Conservation (phyloP, 306 rosid species). For the Prosopis cineraria region DNA sequence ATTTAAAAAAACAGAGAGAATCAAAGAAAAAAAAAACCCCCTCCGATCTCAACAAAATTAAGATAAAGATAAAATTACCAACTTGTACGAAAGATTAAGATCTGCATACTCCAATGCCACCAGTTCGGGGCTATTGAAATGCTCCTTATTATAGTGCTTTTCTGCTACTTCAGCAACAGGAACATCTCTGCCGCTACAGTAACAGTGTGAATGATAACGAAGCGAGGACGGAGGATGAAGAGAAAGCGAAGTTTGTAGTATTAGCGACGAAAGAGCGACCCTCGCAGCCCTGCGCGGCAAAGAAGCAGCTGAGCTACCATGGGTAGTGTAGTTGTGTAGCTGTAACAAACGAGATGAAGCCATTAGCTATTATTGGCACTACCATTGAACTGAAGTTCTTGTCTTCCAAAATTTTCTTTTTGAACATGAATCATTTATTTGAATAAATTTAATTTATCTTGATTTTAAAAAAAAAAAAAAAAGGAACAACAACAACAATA, state of each 20-base stretch:
- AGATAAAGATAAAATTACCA: slow-evolving; percentile 16
- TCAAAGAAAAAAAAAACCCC: background rate
- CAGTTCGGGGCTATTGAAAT: slow-evolving; percentile 59
- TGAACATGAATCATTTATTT: no score
- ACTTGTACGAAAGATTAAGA: slow-evolving; percentile 69
- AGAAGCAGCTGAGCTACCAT: background rate
- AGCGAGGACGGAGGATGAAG: background rate
- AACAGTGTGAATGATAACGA: slow-evolving; percentile 17
- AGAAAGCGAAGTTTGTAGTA: slow-evolving; percentile 18
- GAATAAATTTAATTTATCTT: no score
- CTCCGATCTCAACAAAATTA: background rate
- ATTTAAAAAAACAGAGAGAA: background rate
- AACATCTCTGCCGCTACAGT: slow-evolving; percentile 22
- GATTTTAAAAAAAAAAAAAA: no score
- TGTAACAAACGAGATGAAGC: background rate
- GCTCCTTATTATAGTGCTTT: slow-evolving; percentile 20
- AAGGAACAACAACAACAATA: no score
- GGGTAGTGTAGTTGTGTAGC: background rate
- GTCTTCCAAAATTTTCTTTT: background rate
- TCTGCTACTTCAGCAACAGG: slow-evolving; percentile 26
- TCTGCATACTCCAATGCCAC: slow-evolving; percentile 84
- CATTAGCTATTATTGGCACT: background rate
- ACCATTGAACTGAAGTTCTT: background rate
- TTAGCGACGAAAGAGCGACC: slow-evolving; percentile 9
- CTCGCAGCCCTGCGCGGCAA: slow-evolving; percentile 16